These are phyloP conservation scores for Eimeria necatrix DNA, from an alignment of 169 alveolate species.

Conservation along the genomic window DNA sequence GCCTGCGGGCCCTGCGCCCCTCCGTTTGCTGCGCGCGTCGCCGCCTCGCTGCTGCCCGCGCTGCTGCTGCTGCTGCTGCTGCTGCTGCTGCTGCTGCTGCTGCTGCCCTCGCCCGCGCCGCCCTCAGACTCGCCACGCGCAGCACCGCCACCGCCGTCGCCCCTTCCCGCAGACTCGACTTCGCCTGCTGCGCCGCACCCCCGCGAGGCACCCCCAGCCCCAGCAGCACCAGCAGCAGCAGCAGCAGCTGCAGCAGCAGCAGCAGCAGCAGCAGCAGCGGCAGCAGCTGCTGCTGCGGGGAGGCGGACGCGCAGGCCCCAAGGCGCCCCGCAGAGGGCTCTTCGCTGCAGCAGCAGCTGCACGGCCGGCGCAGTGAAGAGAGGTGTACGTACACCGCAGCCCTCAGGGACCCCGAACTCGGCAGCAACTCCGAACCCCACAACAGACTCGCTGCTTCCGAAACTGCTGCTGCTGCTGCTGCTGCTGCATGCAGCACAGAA, in stretches of 20 bases:
- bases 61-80: background rate
- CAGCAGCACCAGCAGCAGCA: slow-evolving; percentile 7
- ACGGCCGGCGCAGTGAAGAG: background rate
- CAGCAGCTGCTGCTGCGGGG: slow-evolving; percentile 38
- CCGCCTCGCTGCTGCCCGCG: slow-evolving; percentile 10
- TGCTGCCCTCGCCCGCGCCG: background rate
- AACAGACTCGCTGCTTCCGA: too few relatives aligned
- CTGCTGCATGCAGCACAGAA: too few relatives aligned
- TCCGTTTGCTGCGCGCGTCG: slow-evolving; percentile 4
- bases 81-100: background rate
- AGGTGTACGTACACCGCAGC: slow-evolving; percentile 2
- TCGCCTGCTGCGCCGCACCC: background rate
- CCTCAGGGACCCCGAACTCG: too few relatives aligned
- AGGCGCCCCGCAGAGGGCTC: background rate
- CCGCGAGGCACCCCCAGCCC: too few relatives aligned
- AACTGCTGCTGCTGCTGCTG: too few relatives aligned
- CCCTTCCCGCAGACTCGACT: background rate
- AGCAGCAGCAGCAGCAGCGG: background rate
- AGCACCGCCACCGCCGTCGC: background rate
- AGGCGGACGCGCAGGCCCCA: background rate
- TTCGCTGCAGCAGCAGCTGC: too few relatives aligned
- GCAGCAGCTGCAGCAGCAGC: background rate
- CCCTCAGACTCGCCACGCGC: too few relatives aligned
- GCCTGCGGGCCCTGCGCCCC: slow-evolving; percentile 3
- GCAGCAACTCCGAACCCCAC: too few relatives aligned